A percentile compares a stretch with the other conserved stretches of the same genome.
phyloP scores from a whole-genome alignment of 805 yeast genomes.

The Barnettozyma wickerhamii region DNA sequence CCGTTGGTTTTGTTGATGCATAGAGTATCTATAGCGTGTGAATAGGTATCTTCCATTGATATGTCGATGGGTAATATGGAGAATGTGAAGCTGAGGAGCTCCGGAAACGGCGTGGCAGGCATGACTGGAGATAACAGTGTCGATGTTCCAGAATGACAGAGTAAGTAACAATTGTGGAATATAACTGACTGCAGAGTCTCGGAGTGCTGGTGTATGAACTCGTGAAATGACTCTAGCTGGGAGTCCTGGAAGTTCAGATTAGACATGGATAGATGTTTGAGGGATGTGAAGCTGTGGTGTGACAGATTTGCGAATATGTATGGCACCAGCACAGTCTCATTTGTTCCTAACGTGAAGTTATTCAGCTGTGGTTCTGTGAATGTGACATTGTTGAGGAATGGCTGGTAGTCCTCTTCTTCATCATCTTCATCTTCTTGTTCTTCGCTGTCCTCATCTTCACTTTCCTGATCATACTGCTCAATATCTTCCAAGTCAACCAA shows the following conservation, averaged over 20 bases:
- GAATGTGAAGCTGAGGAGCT: not conserved
- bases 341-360: not conserved
- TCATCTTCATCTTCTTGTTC: not conserved
- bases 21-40: too few relatives aligned
- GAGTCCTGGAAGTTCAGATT: not conserved
- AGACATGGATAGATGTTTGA: not conserved
- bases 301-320: not conserved
- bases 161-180: constrained; percentile 4
- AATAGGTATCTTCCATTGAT: not conserved
- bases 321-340: not conserved
- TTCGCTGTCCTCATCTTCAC: not conserved
- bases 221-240: not conserved
- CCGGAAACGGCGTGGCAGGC: not conserved
- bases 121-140: too few relatives aligned
- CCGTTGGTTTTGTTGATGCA: too few relatives aligned
- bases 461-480: constrained; percentile 1
- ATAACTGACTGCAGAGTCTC: not conserved
- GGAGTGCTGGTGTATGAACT: not conserved
- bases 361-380: not conserved
- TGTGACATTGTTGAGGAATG: not conserved
- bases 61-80: not conserved
- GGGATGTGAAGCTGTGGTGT: not conserved
- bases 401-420: not conserved
- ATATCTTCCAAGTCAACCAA: constrained; percentile 7
- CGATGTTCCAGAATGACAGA: constrained; percentile 3